Base-by-base conservation (phyloP, 768 basidiomycete species). In the Phaeotremella fagi region DNA sequence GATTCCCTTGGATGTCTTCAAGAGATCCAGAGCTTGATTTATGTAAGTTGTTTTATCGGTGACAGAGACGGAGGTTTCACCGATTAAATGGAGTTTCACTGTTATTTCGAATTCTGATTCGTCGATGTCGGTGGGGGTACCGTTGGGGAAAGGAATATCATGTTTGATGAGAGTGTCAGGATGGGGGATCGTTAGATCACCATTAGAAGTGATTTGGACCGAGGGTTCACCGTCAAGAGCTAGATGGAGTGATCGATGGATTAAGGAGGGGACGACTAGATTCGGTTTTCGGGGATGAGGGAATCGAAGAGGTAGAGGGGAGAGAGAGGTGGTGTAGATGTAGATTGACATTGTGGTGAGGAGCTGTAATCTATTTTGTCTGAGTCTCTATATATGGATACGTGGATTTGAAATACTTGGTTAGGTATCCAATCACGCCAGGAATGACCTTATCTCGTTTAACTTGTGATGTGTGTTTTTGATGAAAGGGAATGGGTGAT, bases 191-290 rank as follows among this genome's bases (percentile, higher is more conserved):
- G 31, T 16, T 33, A 33, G 31, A 33, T 33, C 9, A 45, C 15
- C 18, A n/a, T 26, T 45, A 15, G 45, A 45, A 11, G 31, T 7
- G 31, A 33, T 7, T 7, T 33, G 31, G 31, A 22, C 12, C 22
- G 38, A 41, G 38, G 38, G 38, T 18, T 12, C 7, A 41, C 12
- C 12, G 38, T 74, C 72, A 9, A 74, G 53, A 2, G 68, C 62
- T 20, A 50, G 48, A 47, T 74, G 72, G 7, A 74, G 58, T 23
- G 68, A 48, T 11, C 68, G 61, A 52, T 74, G 72, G 9, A 74
- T 48, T 16, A 74, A 50, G 2, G 70, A 55, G 2, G 72, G 72
- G 20, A 74, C 36, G 28, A 66, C 36, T 6, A 70, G 48, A 11
- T 20, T 22, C 12, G 66, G 70, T 52, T 60, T 69, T 31, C 22